Percentiles rank a stretch among this genome's conserved stretches.
Conservation (phyloP, 2,329 filamentous ascomycete genomes). For the Arthrobotrys megalospora region DNA sequence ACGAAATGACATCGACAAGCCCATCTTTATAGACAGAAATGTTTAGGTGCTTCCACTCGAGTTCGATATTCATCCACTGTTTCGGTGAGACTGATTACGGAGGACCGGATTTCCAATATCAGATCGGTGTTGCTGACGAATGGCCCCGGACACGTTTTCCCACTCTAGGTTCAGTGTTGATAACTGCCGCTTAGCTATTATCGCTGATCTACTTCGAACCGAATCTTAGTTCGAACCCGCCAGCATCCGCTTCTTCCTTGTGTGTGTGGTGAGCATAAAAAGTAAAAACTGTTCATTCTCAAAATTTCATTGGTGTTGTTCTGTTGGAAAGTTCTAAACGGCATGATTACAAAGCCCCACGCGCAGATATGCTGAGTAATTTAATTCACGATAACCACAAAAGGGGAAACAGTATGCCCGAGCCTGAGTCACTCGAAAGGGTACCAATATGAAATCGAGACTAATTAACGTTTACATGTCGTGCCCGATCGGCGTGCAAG, state of each 20-base stretch:
- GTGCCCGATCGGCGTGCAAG: constrained; percentile 44
- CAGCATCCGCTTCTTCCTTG: constrained; percentile 15
- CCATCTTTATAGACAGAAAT: constrained; percentile 39
- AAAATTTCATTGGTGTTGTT: constrained; percentile 12
- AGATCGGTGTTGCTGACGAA: constrained; percentile 45
- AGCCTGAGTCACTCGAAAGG: constrained; percentile 33
- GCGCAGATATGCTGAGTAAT: constrained; percentile 45
- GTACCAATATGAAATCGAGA: background rate
- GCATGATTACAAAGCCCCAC: constrained; percentile 35
- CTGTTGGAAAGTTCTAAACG: constrained; percentile 17
- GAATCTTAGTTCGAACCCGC: constrained; percentile 29
- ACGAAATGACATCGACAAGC: constrained; percentile 31
- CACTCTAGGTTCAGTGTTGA: background rate
- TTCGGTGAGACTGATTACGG: constrained; percentile 19
- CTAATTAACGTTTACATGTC: background rate
- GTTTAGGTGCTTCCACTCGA: background rate
- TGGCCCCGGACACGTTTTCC: constrained; percentile 5
- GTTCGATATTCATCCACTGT: background rate
- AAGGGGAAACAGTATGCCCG: constrained; percentile 34
- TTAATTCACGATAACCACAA: constrained; percentile 15
- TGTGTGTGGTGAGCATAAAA: constrained; percentile 29
- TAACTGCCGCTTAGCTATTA: constrained; percentile 7
- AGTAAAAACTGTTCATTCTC: constrained; percentile 5
- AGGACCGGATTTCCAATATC: constrained; percentile 50
- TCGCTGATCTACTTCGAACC: constrained; percentile 22